Percentiles rank a stretch among this genome's conserved stretches.
Conservation (phyloP, 2,329 filamentous ascomycete genomes). For the Microsporum canis region DNA sequence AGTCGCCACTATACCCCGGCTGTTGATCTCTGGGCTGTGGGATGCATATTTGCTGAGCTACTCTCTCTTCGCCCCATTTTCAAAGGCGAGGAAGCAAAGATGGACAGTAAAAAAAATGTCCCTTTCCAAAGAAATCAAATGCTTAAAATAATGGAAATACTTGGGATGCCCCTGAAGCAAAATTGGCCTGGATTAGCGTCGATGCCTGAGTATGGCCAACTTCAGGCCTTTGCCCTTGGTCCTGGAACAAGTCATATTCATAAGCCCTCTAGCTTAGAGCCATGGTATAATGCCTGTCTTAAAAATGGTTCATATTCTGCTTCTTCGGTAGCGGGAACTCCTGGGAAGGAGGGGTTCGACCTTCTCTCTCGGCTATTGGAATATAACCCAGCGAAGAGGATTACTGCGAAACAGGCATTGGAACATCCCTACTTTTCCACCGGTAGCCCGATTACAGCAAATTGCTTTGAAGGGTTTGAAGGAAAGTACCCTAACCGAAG, state of each 20-base stretch:
- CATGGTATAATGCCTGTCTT: conserved; percentile 65
- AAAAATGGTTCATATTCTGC: conserved; percentile 43
- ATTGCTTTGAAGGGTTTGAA: conserved; percentile 85
- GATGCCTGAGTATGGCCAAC: conserved; percentile 77
- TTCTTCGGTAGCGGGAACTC: conserved; percentile 41
- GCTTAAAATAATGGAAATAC: conserved; percentile 96
- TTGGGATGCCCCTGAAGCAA: conserved; percentile 80
- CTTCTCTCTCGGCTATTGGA: conserved; percentile 73
- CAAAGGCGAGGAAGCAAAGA: conserved; percentile 97
- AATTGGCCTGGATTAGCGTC: conserved; percentile 72
- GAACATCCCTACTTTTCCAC: conserved; percentile 79
- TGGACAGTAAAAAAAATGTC: conserved; percentile 95
- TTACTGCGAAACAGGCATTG: conserved; percentile 81
- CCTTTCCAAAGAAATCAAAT: conserved; percentile 97
- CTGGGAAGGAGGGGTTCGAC: conserved; percentile 67
- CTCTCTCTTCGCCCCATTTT: conserved; percentile 87
- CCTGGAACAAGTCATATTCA: conserved; percentile 39
- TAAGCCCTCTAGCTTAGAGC: conserved; percentile 54
- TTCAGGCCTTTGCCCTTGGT: conserved; percentile 42
- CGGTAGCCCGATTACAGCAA: conserved; percentile 56
- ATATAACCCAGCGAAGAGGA: conserved; percentile 79
- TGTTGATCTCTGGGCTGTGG: conserved; percentile 94
- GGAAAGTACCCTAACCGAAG: conserved; percentile 80
- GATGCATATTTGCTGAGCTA: conserved; percentile 94
- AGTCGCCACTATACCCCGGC: conserved; percentile 94